Conservation (phyloP, 192 early-diverging fungal species). For the Kappamyces sp. region DNA sequence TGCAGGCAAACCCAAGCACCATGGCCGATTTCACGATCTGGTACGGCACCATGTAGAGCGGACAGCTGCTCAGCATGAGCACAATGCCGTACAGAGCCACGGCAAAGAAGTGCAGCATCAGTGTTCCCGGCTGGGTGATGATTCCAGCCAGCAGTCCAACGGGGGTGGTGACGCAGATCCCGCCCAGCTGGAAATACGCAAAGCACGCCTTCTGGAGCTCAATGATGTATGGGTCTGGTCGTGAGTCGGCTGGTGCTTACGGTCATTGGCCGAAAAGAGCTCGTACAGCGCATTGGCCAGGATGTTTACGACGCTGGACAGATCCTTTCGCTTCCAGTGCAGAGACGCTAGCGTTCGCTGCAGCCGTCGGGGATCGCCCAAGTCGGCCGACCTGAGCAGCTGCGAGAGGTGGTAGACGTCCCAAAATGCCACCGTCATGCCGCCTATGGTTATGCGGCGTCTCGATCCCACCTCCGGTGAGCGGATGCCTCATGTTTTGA, state of each 20-base stretch:
- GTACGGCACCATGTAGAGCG: slow-evolving; percentile 22
- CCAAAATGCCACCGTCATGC: slow-evolving; percentile 95
- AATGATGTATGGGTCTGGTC: slow-evolving; percentile 60
- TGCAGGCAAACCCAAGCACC: slow-evolving; percentile 31
- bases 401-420: slow-evolving; percentile 75
- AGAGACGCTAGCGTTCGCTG: slow-evolving; percentile 51
- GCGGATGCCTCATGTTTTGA: slow-evolving; percentile 90
- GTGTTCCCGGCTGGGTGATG: slow-evolving; percentile 62
- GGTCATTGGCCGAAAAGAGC: slow-evolving; percentile 77
- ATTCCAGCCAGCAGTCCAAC: slow-evolving; percentile 83
- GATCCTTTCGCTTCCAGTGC: slow-evolving; percentile 74
- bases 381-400: slow-evolving; percentile 43
- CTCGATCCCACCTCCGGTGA: slow-evolving; percentile 70
- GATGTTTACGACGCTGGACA: slow-evolving; percentile 77
- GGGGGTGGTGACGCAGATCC: slow-evolving; percentile 71
- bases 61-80: slow-evolving; percentile 18
- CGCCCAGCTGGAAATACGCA: slow-evolving; percentile 79
- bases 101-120: slow-evolving; percentile 87
- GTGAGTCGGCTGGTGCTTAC: slow-evolving; percentile 30
- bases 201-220: slow-evolving; percentile 82
- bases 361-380: slow-evolving; percentile 41
- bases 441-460: slow-evolving; percentile 38
- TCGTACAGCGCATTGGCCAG: slow-evolving; percentile 87
- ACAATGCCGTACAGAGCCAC: slow-evolving; percentile 61
- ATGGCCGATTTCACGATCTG: slow-evolving; percentile 21